Evolutionary conservation across 371 early-diverging fungal species (phyloP).

Genomic region (Fennellomyces sp.): DNA sequence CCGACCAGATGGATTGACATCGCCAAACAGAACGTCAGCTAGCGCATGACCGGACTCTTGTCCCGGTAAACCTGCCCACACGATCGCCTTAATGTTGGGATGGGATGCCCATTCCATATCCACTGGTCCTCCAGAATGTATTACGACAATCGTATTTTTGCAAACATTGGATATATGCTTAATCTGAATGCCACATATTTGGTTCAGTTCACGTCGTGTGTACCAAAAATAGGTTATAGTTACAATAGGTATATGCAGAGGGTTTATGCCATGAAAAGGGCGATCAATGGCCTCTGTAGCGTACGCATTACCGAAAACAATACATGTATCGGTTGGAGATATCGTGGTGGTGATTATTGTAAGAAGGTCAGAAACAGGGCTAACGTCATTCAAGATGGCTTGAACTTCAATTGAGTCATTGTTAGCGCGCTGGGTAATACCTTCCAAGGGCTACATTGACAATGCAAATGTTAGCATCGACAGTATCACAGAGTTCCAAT

Average conservation of each 20-base stretch:
- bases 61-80: conserved; percentile 55
- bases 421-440: neutral
- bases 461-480: neutral
- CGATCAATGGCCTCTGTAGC: neutral
- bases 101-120: conserved; percentile 59
- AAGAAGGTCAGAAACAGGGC: neutral
- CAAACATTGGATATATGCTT: neutral
- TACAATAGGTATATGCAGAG: neutral
- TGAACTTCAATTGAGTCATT: neutral
- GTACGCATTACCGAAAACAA: conserved; percentile 30
- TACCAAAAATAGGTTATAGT: too few species aligned
- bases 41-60: conserved; percentile 57
- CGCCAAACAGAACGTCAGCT: conserved; percentile 57
- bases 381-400: neutral
- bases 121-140: conserved; percentile 62
- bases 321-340: conserved; percentile 39
- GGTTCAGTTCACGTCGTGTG: too few species aligned
- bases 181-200: too few species aligned
- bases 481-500: too few species aligned
- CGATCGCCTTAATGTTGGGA: conserved; percentile 57
- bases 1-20: conserved; percentile 57
- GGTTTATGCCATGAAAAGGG: neutral
- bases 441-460: neutral
- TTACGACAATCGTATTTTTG: conserved; percentile 60
- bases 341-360: conserved; percentile 28